These are phyloP conservation scores for Aspergillus quadrilineatus DNA, from an alignment of 2,329 filamentous ascomycete species.

Conservation along the genomic window DNA sequence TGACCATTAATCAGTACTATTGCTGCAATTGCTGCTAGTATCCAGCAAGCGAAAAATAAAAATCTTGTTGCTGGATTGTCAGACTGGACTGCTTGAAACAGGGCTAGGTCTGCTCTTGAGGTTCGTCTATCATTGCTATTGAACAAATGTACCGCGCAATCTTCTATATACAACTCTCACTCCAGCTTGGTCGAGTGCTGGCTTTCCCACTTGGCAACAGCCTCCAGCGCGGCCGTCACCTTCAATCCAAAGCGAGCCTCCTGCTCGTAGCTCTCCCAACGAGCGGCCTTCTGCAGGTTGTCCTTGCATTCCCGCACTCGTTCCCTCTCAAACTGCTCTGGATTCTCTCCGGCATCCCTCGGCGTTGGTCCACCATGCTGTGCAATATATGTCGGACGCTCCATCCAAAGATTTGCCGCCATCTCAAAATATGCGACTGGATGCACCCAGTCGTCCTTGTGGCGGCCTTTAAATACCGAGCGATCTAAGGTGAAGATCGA, in stretches of 20 bases:
- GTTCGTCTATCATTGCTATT: constrained; percentile 3
- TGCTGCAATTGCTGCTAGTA: no score
- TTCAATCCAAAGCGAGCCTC: constrained; percentile 57
- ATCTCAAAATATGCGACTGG: constrained; percentile 84
- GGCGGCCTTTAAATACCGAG: constrained; percentile 51
- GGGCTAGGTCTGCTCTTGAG: not conserved
- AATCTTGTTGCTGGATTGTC: no score
- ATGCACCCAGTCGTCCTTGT: constrained; percentile 60
- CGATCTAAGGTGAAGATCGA: constrained; percentile 62
- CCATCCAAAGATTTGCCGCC: constrained; percentile 76
- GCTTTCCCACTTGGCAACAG: constrained; percentile 45
- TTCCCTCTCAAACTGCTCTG: constrained; percentile 31
- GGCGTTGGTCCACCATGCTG: constrained; percentile 25
- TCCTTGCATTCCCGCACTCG: constrained; percentile 54
- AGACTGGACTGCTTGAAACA: not conserved
- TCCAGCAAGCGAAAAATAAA: no score
- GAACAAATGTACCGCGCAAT: constrained; percentile 8
- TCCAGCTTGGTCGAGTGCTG: constrained; percentile 21
- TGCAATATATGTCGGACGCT: constrained; percentile 48
- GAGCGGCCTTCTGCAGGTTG: constrained; percentile 57
- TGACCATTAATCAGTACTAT: no score
- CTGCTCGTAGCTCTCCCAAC: constrained; percentile 62
- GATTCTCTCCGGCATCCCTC: constrained; percentile 4
- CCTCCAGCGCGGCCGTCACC: constrained; percentile 47
- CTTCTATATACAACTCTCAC: constrained; percentile 18